Base-by-base conservation (phyloP, 78 protist genomes). In the Dictyostelium capitatum region DNA sequence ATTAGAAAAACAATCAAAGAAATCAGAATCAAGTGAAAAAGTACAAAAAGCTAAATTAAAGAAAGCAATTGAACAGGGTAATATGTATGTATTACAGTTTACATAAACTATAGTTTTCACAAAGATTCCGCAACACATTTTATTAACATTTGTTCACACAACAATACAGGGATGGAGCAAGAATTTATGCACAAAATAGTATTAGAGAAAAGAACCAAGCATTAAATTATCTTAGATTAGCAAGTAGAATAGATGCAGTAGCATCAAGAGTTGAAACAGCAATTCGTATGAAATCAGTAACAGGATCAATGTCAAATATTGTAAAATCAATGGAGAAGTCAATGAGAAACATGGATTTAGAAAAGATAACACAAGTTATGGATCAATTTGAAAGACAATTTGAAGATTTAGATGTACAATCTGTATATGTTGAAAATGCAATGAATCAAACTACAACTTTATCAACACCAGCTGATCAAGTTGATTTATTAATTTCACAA, bases 131-230 rank as follows among this genome's bases (percentile, higher is more conserved):
- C 2, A 37, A 37, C 43, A 37, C 43, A 37, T 37, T 37, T 37
- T 37, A 37, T 37, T 37, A 37, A 37, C 43, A 37, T 2, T 37
- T 37, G 43, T 37, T 1, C 43, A 37, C 43, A 37, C n/a, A n/a
- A n/a, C n/a, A n/a, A n/a, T n/a, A n/a, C 43, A 37, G 43, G 43
- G 99, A 98, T 9, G 98, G 98, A 8, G 99, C 99, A 1, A 94
- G 99, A 14, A 98, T 98, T 23, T 97, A 97, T 79, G 99, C 99
- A 19, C 98, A 98, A 83, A 98, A 98, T 79, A 97, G 99, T 14
- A 98, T 98, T 59, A 89, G 99, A 8, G 94, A 98, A 50, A 96
- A 98, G 96, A 97, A 96, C 51, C 98, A 98, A 79, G 48, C 95
- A 9, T 67, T 97, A 50, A 98, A 98, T 80, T 97, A 96, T 41